Conservation (phyloP, 106 monocot genomes). For the Alisma plantagoaquatica region DNA sequence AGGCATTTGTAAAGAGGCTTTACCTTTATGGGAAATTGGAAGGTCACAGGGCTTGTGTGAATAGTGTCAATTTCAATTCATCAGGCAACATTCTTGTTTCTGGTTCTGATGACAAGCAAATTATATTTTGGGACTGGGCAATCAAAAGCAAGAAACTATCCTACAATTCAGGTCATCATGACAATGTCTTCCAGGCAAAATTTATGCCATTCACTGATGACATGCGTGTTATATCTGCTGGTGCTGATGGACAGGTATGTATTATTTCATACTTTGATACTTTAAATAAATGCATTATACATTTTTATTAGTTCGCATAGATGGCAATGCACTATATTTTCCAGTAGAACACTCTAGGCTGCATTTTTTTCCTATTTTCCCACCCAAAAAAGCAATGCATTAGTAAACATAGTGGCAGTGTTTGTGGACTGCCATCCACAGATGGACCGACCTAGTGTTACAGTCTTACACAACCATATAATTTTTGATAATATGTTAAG, state of each 20-base stretch:
- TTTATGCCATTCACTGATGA: constrained; percentile 88
- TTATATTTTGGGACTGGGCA: constrained; percentile 82
- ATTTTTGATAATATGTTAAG: too few relatives aligned
- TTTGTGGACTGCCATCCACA: too few relatives aligned
- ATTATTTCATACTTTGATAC: too few relatives aligned
- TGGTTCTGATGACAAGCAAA: constrained; percentile 74
- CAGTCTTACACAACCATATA: too few relatives aligned
- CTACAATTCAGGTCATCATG: constrained; percentile 72
- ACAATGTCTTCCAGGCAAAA: constrained; percentile 73
- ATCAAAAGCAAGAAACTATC: constrained; percentile 30
- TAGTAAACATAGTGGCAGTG: too few relatives aligned
- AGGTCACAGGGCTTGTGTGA: constrained; percentile 75
- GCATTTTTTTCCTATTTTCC: too few relatives aligned
- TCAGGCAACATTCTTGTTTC: constrained; percentile 65
- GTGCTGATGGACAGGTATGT: constrained; percentile 85
- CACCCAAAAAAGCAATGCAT: too few relatives aligned
- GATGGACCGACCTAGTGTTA: too few relatives aligned
- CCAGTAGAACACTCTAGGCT: too few relatives aligned
- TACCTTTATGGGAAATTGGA: constrained; percentile 38
- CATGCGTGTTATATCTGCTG: constrained; percentile 55
- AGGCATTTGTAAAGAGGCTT: constrained; percentile 56
- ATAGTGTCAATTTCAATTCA: constrained; percentile 66
- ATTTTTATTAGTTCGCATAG: too few relatives aligned
- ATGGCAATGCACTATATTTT: too few relatives aligned
- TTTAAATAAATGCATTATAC: too few relatives aligned